Evolutionary conservation across 2,329 filamentous ascomycete genomes (phyloP), one percentile per base, ranked within the genome.

Genomic region (Fusarium phyllophilum): DNA sequence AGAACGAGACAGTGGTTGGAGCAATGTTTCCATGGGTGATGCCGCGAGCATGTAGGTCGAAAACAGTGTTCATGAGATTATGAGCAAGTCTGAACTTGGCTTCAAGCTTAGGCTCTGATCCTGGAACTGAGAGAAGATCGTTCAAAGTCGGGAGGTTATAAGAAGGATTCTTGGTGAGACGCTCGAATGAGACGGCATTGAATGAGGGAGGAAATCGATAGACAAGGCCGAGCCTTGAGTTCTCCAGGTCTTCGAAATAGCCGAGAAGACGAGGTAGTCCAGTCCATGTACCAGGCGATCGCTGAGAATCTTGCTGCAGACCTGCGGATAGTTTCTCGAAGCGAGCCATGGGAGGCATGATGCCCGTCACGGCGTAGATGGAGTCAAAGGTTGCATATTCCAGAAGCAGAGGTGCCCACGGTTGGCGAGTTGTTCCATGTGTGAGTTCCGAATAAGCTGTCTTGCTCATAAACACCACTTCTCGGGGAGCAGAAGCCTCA

Each of bases 41-140:
- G 20, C 90, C 89, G 45, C 91, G 87, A 6, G 88, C 87, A 78
- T 95, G 93, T 80, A 95, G 85, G 73, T 93, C 91, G 77, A 93
- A 93, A 39, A 95, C 87, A 8, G 92, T 93, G 72, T 91, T 91
- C 38, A 89, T 89, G 7, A 95, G 85, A 73, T 94, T 93, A 60
- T 92, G 87, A 8, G 93, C 93, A 57, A 96, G 85, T 20, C 91
- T 88, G 77, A 94, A 95, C 76, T 94, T 93, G 66, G 92, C 91
- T 82, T 96, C 93, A 1, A 95, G 84, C 41, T 89, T 88, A 1
- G 92, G 92, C 76, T 92, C 90, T 41, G 87, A 88, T 57, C 85
- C 85, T 2, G 86, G 84, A 22, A 83, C 80, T 5, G 82, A 82
- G 0, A 92, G 84, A 17, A 92, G 83, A 60, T 90, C 85, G 20